A percentile compares a stretch with the other conserved stretches of the same genome.
These are phyloP conservation scores for Lactarius sp. DNA, from an alignment of 768 basidiomycete genomes.

Conservation along the genomic window DNA sequence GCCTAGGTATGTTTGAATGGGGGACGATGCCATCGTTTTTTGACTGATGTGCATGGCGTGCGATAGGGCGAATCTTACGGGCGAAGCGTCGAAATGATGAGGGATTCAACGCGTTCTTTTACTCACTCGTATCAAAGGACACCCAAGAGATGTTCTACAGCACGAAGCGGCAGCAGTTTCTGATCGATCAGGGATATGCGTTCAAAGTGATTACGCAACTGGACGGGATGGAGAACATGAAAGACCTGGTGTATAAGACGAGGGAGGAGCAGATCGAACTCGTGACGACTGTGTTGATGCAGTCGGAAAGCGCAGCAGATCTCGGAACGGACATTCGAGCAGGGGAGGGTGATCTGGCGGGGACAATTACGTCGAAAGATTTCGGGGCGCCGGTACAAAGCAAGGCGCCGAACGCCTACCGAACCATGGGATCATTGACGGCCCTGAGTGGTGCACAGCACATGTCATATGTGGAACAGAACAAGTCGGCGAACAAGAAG, in stretches of 20 bases:
- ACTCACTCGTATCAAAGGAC: conserved; percentile 97
- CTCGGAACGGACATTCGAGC: conserved; percentile 78
- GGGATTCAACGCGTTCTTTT: conserved; percentile 99
- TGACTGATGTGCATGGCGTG: not conserved
- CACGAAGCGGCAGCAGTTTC: conserved; percentile 96
- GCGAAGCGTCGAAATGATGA: conserved; percentile 98
- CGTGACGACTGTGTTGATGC: conserved; percentile 85
- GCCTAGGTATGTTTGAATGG: conserved; percentile 57
- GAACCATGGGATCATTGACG: conserved; percentile 76
- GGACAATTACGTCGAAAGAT: conserved; percentile 82
- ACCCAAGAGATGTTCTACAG: conserved; percentile 99
- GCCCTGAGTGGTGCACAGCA: conserved; percentile 86
- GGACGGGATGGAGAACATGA: conserved; percentile 81
- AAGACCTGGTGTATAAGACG: conserved; percentile 88
- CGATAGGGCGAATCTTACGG: conserved; percentile 84
- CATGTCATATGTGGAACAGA: conserved; percentile 91
- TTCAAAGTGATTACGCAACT: conserved; percentile 99
- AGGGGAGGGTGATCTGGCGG: conserved; percentile 81
- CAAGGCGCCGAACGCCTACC: conserved; percentile 62
- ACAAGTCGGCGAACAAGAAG: conserved; percentile 85
- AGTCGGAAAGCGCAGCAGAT: conserved; percentile 87
- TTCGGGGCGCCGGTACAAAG: conserved; percentile 54
- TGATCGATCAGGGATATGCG: conserved; percentile 98
- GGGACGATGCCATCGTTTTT: not conserved
- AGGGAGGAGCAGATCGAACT: conserved; percentile 94